Base-by-base conservation (phyloP, 768 basidiomycete species). In the Phylloporus scabripes region DNA sequence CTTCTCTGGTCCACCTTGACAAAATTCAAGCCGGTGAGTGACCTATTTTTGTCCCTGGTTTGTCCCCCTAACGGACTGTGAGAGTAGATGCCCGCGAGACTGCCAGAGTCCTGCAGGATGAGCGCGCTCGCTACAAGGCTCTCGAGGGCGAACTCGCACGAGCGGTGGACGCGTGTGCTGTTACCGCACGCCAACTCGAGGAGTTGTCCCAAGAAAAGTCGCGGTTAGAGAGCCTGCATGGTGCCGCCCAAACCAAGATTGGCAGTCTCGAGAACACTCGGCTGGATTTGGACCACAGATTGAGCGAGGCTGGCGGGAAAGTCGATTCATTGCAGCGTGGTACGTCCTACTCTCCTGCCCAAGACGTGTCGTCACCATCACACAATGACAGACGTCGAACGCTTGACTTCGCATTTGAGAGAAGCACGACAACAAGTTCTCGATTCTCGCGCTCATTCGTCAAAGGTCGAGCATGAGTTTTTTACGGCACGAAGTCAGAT, bases 21-120 rank as follows among this genome's bases (percentile, higher is more conserved):
- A 64, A 60, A 24, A 38, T 66, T 41, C 63, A 62, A 53, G 65
- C 56, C 9, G 61, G 71, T 69, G 54, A 50, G 67, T 53, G 32
- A 14, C 17, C 33, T 2, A 2, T 1, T 39, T 33, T 20, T 5
- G 10, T 46, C 15, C 15, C 39, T 33, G 3, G 6, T 3, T 34
- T 5, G 12, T 12, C 31, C 33, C 45, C 29, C 43, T 53, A 40
- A 55, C 9, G 3, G 7, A 14, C 3, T 12, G 18, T 18, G 51
- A 42, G 9, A n/a, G 10, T 17, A 68, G 65, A 57, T 46, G 49
- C 43, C 23, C 49, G 40, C 26, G 40, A 50, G 41, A 52, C 37
- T n/a, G 53, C 42, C 21, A 48, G 46, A 32, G 49, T 50, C 1
- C 49, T 66, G 9, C 49, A 60, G 34, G 57, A 46, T 20, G 61